phyloP scores from a whole-genome alignment of 2,329 filamentous ascomycete species.

The Celoporthe dispersa region DNA sequence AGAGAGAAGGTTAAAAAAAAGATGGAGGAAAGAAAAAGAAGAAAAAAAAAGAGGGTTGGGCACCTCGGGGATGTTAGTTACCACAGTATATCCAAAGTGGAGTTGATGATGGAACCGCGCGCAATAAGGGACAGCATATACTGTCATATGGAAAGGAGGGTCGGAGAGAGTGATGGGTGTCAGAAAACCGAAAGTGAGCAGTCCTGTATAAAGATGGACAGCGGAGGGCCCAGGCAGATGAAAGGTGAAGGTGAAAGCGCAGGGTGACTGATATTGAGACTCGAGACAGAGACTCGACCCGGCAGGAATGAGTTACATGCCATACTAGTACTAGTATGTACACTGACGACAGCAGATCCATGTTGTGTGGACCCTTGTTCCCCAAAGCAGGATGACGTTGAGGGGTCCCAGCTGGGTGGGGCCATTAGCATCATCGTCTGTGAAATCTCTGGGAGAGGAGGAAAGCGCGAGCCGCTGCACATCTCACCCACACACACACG shows the following conservation, averaged over 20 bases:
- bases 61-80: not conserved
- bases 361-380: not conserved
- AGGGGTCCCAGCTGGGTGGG: conserved; percentile 12
- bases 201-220: not conserved
- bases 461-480: not conserved
- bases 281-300: not conserved
- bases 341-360: conserved; percentile 7
- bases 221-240: not conserved
- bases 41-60: not conserved
- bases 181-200: not conserved
- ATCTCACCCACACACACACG: not conserved
- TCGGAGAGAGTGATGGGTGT: not conserved
- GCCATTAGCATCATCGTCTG: conserved; percentile 11
- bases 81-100: not conserved
- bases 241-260: not conserved
- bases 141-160: not conserved
- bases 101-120: not conserved
- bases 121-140: not conserved
- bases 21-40: not conserved
- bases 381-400: conserved; percentile 20
- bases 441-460: conserved; percentile 1
- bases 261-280: not conserved
- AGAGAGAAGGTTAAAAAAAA: too few species aligned
- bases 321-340: not conserved
- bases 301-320: not conserved